phyloP scores from a whole-genome alignment of 2,329 filamentous ascomycete species.

The Fusarium lyarnte region DNA sequence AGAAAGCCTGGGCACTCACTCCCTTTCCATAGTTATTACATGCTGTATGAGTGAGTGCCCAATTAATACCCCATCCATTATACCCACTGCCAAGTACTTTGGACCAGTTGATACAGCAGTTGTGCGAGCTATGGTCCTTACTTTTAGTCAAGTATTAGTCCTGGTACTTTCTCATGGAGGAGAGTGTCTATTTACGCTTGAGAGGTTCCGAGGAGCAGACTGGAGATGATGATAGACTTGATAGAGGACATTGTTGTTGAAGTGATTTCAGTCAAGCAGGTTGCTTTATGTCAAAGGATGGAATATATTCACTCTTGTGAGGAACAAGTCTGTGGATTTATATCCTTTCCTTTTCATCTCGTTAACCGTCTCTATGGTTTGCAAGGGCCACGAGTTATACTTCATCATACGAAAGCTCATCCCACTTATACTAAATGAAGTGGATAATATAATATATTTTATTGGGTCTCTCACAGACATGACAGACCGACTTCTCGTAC shows the following conservation, averaged over 20 bases:
- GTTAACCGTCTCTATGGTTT: fast-evolving
- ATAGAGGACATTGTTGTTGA: fast-evolving
- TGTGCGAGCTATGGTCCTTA: neutral
- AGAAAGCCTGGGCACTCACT: too few species aligned
- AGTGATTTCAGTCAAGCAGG: fast-evolving
- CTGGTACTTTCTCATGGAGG: neutral
- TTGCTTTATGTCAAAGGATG: too few species aligned
- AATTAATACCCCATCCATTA: too few species aligned
- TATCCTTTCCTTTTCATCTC: neutral
- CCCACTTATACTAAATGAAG: neutral
- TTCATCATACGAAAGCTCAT: neutral
- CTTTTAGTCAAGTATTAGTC: neutral
- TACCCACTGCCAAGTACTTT: too few species aligned
- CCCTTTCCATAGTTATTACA: too few species aligned
- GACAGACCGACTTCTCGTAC: neutral
- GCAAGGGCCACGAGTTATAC: neutral
- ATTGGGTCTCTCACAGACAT: neutral
- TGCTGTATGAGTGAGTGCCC: too few species aligned
- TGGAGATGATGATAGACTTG: neutral
- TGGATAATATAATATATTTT: neutral
- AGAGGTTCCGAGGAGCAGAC: neutral
- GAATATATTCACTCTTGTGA: neutral
- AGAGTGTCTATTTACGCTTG: neutral
- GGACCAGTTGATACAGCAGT: too few species aligned
- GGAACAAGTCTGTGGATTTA: neutral